Evolutionary conservation across 306 rosid genomes (phyloP).

Genomic region (cucumber (Cucumis sativus)): DNA sequence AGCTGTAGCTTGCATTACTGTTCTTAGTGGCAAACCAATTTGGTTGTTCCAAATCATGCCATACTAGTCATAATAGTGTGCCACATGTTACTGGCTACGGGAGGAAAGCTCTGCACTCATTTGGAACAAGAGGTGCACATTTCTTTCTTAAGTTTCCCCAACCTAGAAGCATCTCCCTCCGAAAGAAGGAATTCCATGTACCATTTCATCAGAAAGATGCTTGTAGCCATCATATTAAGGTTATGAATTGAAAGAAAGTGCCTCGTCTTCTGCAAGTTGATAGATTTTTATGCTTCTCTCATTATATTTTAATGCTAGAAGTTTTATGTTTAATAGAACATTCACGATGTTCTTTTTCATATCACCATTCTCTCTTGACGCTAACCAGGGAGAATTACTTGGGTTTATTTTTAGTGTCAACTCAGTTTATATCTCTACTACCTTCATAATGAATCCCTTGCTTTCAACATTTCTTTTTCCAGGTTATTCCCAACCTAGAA

Average conservation of each 20-base stretch:
- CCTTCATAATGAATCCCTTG: not conserved
- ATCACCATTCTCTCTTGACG: not conserved
- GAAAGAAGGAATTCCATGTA: not conserved
- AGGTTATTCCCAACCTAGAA: slow-evolving; percentile 77
- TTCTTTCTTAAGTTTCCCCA: not conserved
- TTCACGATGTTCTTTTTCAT: not conserved
- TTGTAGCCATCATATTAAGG: not conserved
- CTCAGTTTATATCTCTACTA: not conserved
- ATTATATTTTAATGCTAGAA: not conserved
- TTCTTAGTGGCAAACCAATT: not conserved
- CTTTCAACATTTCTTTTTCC: not conserved
- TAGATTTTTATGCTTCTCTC: not conserved
- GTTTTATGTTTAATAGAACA: not conserved
- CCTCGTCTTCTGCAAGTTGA: not conserved
- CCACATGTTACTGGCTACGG: not conserved
- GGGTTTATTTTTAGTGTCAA: not conserved
- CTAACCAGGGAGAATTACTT: not conserved
- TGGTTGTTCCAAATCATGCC: not conserved
- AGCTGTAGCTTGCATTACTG: not conserved
- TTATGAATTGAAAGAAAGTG: not conserved
- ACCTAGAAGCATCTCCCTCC: not conserved
- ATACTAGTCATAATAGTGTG: not conserved
- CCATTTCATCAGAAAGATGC: not conserved
- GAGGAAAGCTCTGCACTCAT: not conserved
- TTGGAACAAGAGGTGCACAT: not conserved